Conservation (phyloP, 129 eudicot species). For the Arctium lappa region DNA sequence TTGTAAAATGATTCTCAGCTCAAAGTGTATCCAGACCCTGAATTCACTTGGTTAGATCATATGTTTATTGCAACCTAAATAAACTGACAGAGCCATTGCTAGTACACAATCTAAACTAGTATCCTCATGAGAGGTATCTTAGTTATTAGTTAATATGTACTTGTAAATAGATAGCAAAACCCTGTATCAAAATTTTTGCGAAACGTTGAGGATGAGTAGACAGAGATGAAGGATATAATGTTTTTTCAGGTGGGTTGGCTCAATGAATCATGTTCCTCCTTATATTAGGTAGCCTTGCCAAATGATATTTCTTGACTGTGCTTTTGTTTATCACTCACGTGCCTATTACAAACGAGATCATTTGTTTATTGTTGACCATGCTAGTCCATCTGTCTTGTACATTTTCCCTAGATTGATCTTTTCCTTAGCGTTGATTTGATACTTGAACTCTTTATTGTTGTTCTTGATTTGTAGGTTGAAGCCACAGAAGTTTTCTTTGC, state of each 20-base stretch:
- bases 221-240: not conserved
- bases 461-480: constrained; percentile 55
- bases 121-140: not conserved
- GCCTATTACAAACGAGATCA: not conserved
- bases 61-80: not conserved
- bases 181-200: not conserved
- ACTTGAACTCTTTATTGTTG: constrained; percentile 1
- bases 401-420: not conserved
- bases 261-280: not conserved
- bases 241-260: not conserved
- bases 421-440: not conserved
- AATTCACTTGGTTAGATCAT: not conserved
- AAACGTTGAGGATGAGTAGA: not conserved
- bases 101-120: not conserved
- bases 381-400: not conserved
- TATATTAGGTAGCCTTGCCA: not conserved
- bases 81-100: not conserved
- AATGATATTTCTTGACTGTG: not conserved
- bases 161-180: not conserved
- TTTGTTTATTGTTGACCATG: not conserved
- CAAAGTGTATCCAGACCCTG: not conserved
- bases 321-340: not conserved
- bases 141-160: not conserved
- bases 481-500: constrained; percentile 92
- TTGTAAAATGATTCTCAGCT: not conserved